phyloP scores from a whole-genome alignment of 179 eudicot species.

The Beta corolliflora region DNA sequence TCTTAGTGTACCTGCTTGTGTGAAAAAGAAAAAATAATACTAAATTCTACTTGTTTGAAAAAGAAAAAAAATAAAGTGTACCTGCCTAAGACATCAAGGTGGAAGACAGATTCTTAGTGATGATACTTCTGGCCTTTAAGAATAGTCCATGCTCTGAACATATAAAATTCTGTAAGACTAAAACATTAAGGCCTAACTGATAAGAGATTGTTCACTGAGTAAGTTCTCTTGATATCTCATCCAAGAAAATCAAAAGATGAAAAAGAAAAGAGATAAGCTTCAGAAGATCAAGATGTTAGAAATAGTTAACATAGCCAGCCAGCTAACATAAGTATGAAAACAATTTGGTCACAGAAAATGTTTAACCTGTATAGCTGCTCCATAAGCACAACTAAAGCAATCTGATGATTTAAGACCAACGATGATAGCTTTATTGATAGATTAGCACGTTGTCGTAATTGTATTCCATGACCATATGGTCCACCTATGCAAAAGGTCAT shows the following conservation, averaged over 20 bases:
- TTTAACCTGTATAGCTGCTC: slow-evolving; percentile 85
- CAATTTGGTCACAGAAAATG: neutral
- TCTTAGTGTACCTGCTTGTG: too few relatives aligned
- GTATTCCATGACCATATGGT: slow-evolving; percentile 85
- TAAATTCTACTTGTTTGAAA: too few relatives aligned
- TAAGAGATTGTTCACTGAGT: too few relatives aligned
- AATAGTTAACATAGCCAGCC: neutral
- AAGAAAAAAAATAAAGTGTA: neutral
- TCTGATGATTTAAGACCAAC: slow-evolving; percentile 75
- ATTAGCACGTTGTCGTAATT: slow-evolving; percentile 65
- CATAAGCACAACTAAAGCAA: slow-evolving; percentile 81
- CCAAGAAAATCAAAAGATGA: neutral
- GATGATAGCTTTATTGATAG: slow-evolving; percentile 70
- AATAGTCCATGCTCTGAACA: slow-evolving; percentile 88
- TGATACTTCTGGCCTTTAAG: slow-evolving; percentile 93
- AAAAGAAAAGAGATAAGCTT: neutral
- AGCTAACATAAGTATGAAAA: neutral
- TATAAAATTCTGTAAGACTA: slow-evolving; percentile 3
- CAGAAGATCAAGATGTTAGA: slow-evolving; percentile 1
- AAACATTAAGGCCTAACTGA: neutral
- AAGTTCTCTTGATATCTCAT: neutral
- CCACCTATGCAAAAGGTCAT: slow-evolving; percentile 83
- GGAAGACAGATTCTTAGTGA: slow-evolving; percentile 46
- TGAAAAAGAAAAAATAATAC: too few relatives aligned
- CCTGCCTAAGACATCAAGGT: slow-evolving; percentile 14